These are phyloP conservation scores for Candida gigantensis DNA, from an alignment of 1,139 yeast species.

Conservation along the genomic window DNA sequence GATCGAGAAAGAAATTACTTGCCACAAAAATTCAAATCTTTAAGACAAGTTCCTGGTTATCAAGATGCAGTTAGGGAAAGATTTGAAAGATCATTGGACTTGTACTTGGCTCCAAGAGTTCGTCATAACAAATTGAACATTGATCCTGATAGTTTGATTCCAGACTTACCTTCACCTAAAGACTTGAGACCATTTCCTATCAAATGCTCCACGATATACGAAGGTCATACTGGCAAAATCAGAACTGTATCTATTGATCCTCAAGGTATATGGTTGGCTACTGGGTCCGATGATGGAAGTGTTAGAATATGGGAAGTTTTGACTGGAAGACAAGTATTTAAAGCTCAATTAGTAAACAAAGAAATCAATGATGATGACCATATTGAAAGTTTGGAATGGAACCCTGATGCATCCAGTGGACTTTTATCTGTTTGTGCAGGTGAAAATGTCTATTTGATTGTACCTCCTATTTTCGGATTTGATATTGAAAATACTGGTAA, in stretches of 20 bases:
- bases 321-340: constrained; percentile 91
- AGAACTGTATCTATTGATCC: constrained; percentile 86
- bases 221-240: constrained; percentile 82
- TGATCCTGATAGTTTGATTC: constrained; percentile 94
- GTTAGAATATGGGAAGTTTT: constrained; percentile 95
- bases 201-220: constrained; percentile 77
- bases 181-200: constrained; percentile 99
- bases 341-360: constrained; percentile 52
- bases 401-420: constrained; percentile 73
- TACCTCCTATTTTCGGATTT: constrained; percentile 90
- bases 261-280: constrained; percentile 90
- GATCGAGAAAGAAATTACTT: constrained; percentile 80
- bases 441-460: constrained; percentile 71
- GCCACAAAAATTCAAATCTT: constrained; percentile 78
- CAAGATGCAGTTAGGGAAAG: constrained; percentile 82
- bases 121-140: constrained; percentile 88
- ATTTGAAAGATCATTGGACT: constrained; percentile 90
- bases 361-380: constrained; percentile 66
- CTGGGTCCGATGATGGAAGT: constrained; percentile 96
- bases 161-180: constrained; percentile 95
- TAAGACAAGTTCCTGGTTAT: constrained; percentile 94
- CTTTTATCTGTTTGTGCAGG: constrained; percentile 85
- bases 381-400: constrained; percentile 86
- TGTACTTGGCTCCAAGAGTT: constrained; percentile 94
- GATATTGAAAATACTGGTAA: constrained; percentile 83